Percentiles rank a stretch among this genome's conserved stretches.
These are phyloP conservation scores for Fusarium sp. DNA, from an alignment of 2,329 filamentous ascomycete species.

Conservation along the genomic window DNA sequence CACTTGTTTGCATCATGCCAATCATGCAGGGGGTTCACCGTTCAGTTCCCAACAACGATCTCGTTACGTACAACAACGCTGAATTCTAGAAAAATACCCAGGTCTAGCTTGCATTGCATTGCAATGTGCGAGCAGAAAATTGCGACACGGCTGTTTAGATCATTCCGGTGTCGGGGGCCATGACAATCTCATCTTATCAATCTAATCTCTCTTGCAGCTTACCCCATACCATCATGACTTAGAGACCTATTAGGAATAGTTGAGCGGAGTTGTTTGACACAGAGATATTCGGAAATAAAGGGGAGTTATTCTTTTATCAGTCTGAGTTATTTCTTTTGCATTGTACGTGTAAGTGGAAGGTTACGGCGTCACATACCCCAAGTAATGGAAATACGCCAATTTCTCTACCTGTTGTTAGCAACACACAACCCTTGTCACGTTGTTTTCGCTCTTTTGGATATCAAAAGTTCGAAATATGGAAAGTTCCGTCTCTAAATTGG, in stretches of 20 bases:
- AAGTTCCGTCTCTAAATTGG: background rate
- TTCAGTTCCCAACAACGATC: background rate
- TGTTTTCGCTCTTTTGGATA: background rate
- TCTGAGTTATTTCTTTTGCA: background rate
- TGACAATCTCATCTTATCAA: constrained; percentile 40
- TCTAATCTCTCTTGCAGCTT: constrained; percentile 27
- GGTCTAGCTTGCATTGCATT: background rate
- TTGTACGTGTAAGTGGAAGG: background rate
- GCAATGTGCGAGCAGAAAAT: constrained; percentile 28
- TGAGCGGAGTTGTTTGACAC: background rate
- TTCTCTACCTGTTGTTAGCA: background rate
- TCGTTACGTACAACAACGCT: constrained; percentile 25
- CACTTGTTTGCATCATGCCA: constrained; percentile 1
- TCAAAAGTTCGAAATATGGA: background rate
- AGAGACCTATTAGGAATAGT: background rate
- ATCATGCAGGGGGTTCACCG: background rate
- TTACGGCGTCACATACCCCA: background rate
- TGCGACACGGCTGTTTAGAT: constrained; percentile 23
- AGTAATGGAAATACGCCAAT: background rate
- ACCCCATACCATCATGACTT: constrained; percentile 32
- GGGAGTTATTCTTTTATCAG: background rate
- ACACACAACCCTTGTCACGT: background rate
- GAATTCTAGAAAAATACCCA: background rate
- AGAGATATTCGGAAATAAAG: background rate
- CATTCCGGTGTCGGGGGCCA: constrained; percentile 31